These are phyloP conservation scores for Irpex lacteus DNA, from an alignment of 1,284 basidiomycete species.

Conservation along the genomic window DNA sequence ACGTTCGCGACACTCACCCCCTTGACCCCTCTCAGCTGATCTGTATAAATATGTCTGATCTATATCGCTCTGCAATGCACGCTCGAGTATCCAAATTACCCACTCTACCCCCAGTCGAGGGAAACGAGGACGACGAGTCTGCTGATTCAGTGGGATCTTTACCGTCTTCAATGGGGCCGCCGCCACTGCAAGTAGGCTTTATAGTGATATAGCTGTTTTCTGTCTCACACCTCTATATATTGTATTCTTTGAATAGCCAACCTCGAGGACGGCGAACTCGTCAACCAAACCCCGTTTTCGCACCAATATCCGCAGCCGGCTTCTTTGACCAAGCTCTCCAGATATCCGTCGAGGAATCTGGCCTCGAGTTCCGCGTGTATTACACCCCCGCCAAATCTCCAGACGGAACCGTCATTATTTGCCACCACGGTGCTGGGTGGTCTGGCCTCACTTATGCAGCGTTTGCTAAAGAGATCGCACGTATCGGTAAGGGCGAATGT, in stretches of 20 bases:
- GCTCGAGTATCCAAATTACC: conserved; percentile 69
- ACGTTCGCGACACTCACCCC: background rate
- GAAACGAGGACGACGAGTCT: conserved; percentile 60
- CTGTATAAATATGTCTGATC: conserved; percentile 51
- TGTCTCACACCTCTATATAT: background rate
- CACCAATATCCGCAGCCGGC: conserved; percentile 71
- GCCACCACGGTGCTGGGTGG: conserved; percentile 95
- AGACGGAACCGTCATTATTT: conserved; percentile 71
- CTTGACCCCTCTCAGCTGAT: background rate
- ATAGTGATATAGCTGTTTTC: background rate
- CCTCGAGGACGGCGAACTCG: conserved; percentile 27
- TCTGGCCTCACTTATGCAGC: conserved; percentile 88
- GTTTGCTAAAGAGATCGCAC: conserved; percentile 75
- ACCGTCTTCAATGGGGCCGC: conserved; percentile 55
- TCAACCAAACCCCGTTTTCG: conserved; percentile 53
- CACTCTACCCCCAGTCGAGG: conserved; percentile 46
- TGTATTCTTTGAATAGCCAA: conserved; percentile 2
- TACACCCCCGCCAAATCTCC: conserved; percentile 59
- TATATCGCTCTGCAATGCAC: conserved; percentile 67
- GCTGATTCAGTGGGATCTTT: conserved; percentile 62
- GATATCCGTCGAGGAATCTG: conserved; percentile 59
- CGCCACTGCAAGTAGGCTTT: conserved; percentile 49
- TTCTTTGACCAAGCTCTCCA: conserved; percentile 80
- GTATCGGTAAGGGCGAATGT: conserved; percentile 65
- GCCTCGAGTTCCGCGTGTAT: conserved; percentile 73